These are phyloP conservation scores for Conticribra guillardii DNA, from an alignment of 108 stramenopile genomes.

Conservation along the genomic window DNA sequence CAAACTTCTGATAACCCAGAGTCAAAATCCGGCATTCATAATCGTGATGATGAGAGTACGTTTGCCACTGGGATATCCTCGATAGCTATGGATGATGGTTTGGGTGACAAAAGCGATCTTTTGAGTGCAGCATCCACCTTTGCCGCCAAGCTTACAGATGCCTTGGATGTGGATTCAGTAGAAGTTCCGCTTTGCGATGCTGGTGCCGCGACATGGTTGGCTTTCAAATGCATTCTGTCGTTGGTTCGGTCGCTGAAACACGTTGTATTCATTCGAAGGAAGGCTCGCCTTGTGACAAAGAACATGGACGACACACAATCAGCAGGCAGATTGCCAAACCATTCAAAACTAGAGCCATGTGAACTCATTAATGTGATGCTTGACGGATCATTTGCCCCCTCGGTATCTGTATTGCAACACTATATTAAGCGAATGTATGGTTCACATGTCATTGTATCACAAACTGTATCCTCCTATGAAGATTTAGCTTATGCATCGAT, in stretches of 20 bases:
- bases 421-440: conserved; percentile 83
- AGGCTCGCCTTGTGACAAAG: too few relatives aligned
- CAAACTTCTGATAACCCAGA: background rate
- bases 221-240: conserved; percentile 46
- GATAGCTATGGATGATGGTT: conserved; percentile 30
- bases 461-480: conserved; percentile 61
- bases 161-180: conserved; percentile 13
- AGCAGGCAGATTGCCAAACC: too few relatives aligned
- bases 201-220: conserved; percentile 50
- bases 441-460: conserved; percentile 60
- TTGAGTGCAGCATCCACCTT: conserved; percentile 33
- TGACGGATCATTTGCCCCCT: conserved; percentile 73
- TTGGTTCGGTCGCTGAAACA: conserved; percentile 31
- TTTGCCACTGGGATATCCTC: background rate
- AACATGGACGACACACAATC: too few relatives aligned
- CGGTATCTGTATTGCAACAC: conserved; percentile 79
- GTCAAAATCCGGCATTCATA: background rate
- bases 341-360: conserved; percentile 7
- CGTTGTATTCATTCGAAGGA: conserved; percentile 12
- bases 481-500: conserved; percentile 57
- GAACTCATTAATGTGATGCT: conserved; percentile 20
- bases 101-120: background rate
- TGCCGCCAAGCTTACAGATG: conserved; percentile 33
- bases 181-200: conserved; percentile 43
- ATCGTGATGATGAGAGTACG: background rate